These are phyloP conservation scores for Rhodotorula kratochvilovae DNA, from an alignment of 768 basidiomycete genomes.

Conservation along the genomic window DNA sequence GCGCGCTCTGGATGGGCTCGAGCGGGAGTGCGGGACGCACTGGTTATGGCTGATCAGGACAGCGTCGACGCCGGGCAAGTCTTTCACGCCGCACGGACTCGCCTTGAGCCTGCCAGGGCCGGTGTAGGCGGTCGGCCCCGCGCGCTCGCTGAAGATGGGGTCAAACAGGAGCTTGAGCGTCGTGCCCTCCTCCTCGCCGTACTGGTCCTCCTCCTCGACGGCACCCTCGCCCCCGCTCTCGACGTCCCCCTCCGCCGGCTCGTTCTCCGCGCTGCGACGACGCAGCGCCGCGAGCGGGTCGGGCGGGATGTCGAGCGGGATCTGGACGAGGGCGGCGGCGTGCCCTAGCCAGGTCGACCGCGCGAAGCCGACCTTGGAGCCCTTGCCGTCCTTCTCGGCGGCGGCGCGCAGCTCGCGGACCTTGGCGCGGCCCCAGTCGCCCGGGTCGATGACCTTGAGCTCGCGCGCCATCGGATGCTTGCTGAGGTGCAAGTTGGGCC, in stretches of 20 bases:
- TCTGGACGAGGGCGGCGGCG: constrained; percentile 43
- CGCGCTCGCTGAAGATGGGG: constrained; percentile 51
- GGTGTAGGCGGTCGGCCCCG: constrained; percentile 45
- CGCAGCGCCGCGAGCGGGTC: not conserved
- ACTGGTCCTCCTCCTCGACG: constrained; percentile 44
- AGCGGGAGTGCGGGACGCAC: constrained; percentile 39
- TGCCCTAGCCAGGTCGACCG: constrained; percentile 51
- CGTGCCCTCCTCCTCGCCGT: constrained; percentile 42
- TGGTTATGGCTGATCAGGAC: constrained; percentile 53
- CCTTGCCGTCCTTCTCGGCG: constrained; percentile 6
- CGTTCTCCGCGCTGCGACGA: not conserved
- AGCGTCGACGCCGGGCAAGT: constrained; percentile 50
- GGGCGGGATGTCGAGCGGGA: constrained; percentile 7
- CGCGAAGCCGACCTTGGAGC: constrained; percentile 24
- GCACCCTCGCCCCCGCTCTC: not conserved
- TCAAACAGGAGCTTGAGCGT: constrained; percentile 48
- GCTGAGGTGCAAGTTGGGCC: constrained; percentile 31
- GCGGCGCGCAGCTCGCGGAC: constrained; percentile 13
- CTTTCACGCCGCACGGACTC: constrained; percentile 49
- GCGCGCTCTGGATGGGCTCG: not conserved
- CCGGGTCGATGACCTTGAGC: constrained; percentile 44
- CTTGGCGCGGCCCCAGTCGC: constrained; percentile 38
- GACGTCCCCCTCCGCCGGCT: not conserved
- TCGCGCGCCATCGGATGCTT: constrained; percentile 27
- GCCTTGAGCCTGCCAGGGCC: constrained; percentile 47